These are phyloP conservation scores for Candida sanyaensis DNA, from an alignment of 1,139 yeast species.

Conservation along the genomic window DNA sequence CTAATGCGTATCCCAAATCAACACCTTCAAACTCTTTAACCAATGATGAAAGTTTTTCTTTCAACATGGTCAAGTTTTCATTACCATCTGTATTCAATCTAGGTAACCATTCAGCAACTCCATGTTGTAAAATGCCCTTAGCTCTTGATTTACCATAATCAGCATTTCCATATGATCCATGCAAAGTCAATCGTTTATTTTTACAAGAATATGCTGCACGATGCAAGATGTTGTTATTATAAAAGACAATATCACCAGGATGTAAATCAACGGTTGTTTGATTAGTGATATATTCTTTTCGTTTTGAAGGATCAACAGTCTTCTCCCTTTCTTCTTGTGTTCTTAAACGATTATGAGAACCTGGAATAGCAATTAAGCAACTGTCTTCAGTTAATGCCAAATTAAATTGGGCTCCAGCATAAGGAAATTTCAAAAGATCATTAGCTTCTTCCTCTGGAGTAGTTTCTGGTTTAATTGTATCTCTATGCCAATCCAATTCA, in stretches of 20 bases:
- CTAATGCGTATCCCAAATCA: conserved; percentile 47
- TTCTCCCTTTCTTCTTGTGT: conserved; percentile 49
- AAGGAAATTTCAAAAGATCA: conserved; percentile 40
- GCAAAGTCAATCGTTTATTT: conserved; percentile 48
- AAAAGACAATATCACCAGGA: conserved; percentile 59
- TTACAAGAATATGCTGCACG: conserved; percentile 48
- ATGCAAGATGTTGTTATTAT: conserved; percentile 55
- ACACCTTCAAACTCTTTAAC: conserved; percentile 42
- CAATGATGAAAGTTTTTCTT: conserved; percentile 35
- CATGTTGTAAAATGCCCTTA: conserved; percentile 55
- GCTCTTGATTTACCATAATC: conserved; percentile 48
- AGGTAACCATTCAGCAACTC: conserved; percentile 54
- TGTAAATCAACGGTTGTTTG: conserved; percentile 45
- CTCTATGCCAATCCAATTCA: conserved; percentile 60
- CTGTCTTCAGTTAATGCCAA: conserved; percentile 52
- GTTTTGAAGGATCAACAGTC: conserved; percentile 32
- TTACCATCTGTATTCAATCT: conserved; percentile 37
- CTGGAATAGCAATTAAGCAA: conserved; percentile 55
- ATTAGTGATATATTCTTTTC: conserved; percentile 40
- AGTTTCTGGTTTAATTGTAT: conserved; percentile 53
- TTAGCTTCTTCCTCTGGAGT: conserved; percentile 48
- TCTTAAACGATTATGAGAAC: conserved; percentile 50
- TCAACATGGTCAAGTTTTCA: conserved; percentile 34
- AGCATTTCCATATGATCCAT: conserved; percentile 56
- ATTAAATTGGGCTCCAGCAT: conserved; percentile 58